Evolutionary conservation across 2,329 filamentous ascomycete species (phyloP), one percentile per base, ranked within the genome.

Genomic region (Rhexocercosporidium sp.): DNA sequence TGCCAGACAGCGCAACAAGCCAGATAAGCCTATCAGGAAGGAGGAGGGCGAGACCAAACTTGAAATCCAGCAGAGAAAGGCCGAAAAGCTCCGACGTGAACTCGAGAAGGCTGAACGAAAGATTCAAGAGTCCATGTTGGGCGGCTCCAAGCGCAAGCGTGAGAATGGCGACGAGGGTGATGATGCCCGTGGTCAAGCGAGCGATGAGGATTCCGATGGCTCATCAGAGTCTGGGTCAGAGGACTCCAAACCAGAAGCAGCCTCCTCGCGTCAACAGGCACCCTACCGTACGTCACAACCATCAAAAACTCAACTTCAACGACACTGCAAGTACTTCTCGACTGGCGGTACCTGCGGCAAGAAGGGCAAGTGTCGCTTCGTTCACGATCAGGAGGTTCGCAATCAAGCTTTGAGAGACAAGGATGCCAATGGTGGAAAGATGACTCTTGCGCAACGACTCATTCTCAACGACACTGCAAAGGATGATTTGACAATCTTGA

Each of bases 341-440:
- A 90, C 88, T 62, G 88, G 88, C 71, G 88, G 88, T 68, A 88
- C 83, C 66, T 91, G 88, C 79, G 88, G 88, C 62, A 91, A 91
- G 84, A 90, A 90, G 85, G 87, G 87, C 87, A 90, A 90, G 87
- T 91, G 88, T 82, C 88, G 88, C 80, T 91, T 91, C 79, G 87
- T 90, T 70, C 88, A 91, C 77, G 88, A 91, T 76, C 83, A 85
- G 20, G 84, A 85, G 69, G 85, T 89, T 66, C 84, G 88, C 72
- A 86, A 88, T 74, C 86, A 86, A 71, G 88, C 88, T 66, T 81
- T 90, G 59, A 85, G 84, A 74, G 88, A 90, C 76, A 85, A 88
- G 67, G 87, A 88, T 73, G 82, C 84, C 73, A 90, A 90, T 72
- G 87, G 88, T 68, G 88, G 88, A 56, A 85, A 86, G 60, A 84